phyloP scores from a whole-genome alignment of 768 basidiomycete species.

The Candolleomyces eurysporus region DNA sequence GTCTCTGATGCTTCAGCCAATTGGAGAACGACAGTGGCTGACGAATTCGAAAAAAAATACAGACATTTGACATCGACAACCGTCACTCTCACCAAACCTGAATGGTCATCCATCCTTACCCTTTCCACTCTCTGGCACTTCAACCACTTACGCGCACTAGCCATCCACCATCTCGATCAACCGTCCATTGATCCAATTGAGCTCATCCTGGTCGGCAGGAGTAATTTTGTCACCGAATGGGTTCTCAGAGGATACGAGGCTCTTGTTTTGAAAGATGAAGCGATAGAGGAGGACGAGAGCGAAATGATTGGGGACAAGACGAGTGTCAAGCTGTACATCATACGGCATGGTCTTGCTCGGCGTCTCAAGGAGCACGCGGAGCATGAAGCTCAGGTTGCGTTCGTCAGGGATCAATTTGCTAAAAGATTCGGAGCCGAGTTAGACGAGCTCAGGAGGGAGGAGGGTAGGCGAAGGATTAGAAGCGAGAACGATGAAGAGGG shows the following conservation, averaged over 20 bases:
- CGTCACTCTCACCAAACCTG: neutral
- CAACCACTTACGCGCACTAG: constrained; percentile 2
- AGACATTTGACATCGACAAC: neutral
- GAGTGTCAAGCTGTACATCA: neutral
- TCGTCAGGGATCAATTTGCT: neutral
- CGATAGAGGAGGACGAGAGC: constrained; percentile 11
- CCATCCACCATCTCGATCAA: neutral
- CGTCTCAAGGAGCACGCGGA: constrained; percentile 3
- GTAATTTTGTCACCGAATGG: constrained; percentile 40
- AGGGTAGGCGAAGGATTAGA: neutral
- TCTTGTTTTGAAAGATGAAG: neutral
- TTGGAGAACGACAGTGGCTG: neutral
- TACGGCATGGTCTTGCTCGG: neutral
- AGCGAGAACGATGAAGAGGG: neutral
- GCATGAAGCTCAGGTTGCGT: too few species aligned
- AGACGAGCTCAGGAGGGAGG: neutral
- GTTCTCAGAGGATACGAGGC: neutral
- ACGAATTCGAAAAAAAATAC: neutral
- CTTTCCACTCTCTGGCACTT: constrained; percentile 2
- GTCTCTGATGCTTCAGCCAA: neutral
- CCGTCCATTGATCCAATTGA: constrained; percentile 1
- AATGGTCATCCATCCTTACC: constrained; percentile 6
- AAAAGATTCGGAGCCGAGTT: constrained; percentile 8
- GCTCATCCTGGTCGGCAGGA: constrained; percentile 50
- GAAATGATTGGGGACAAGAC: constrained; percentile 13